Base-by-base conservation (phyloP, 805 yeast species). In the Cephaloascus albidus region DNA sequence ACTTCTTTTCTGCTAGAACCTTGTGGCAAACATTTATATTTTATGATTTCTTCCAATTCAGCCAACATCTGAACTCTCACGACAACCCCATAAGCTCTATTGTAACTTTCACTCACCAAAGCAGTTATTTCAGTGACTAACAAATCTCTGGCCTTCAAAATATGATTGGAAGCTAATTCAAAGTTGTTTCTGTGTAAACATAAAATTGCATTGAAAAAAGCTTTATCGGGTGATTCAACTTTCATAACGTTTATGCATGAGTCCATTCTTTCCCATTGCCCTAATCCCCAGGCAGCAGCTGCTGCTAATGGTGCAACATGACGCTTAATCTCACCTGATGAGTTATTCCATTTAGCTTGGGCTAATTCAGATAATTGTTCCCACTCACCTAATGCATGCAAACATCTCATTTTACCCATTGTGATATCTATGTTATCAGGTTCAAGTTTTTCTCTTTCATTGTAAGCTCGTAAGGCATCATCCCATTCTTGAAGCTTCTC, bases 361-460 rank as follows among this genome's bases (percentile, higher is more conserved):
- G 97, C 96, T 40, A 93, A 63, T 43, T 82, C 84, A 10, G 94
- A 81, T 18, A 94, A 66, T 48, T 82, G 84, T 45, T 90, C 97
- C 97, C 98, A 94, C 60, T 93, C 97, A 37, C 98, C 98, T n/a
- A 93, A 66, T 0, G 99, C 99, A 62, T 93, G 97, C 45, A 90
- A 66, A 60, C 97, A 89, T 60, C 97, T 75, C 97, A 93, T 87
- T 54, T 90, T 89, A 64, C 99, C 99, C 89, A 90, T 81, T 4
- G 90, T 84, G 1, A 88, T 81, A 46, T 90, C 97, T 65, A 84
- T 76, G 20, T 87, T 78, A 41, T 81, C 82, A 3, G 79, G 79
- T 36, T 74, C 80, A 23, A 54, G 54, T 43, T 64, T 65, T 48
- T 79, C 90, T 52, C 97, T 72, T 50, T 81, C 85, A 47, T 81